These are phyloP conservation scores for Leccinum fuscescens DNA, from an alignment of 1,284 basidiomycete genomes.

Conservation along the genomic window DNA sequence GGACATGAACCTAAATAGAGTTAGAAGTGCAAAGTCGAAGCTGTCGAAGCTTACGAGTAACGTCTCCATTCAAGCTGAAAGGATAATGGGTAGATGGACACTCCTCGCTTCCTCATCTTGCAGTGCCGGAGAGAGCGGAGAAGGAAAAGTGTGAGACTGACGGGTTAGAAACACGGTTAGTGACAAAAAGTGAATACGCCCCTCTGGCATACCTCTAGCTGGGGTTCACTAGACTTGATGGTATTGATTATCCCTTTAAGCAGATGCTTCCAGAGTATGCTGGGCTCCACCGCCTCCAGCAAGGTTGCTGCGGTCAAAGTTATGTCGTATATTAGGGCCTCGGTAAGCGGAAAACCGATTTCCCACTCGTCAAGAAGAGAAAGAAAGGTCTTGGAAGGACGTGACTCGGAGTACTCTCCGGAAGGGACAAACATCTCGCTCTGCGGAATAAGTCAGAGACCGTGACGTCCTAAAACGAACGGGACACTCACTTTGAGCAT, in stretches of 20 bases:
- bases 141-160: slow-evolving; percentile 64
- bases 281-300: slow-evolving; percentile 91
- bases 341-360: slow-evolving; percentile 82
- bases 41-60: slow-evolving; percentile 47
- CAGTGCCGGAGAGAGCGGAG: slow-evolving; percentile 57
- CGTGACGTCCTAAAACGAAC: slow-evolving; percentile 26
- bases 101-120: slow-evolving; percentile 82
- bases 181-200: background rate
- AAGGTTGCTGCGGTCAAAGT: slow-evolving; percentile 87
- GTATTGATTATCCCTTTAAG: slow-evolving; percentile 55
- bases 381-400: slow-evolving; percentile 94
- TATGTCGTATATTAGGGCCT: slow-evolving; percentile 77
- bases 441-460: slow-evolving; percentile 34
- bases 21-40: slow-evolving; percentile 6
- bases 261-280: slow-evolving; percentile 82
- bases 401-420: slow-evolving; percentile 69
- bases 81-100: slow-evolving; percentile 79
- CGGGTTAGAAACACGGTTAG: slow-evolving; percentile 43
- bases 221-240: slow-evolving; percentile 42
- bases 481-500: slow-evolving; percentile 59
- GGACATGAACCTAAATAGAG: slow-evolving; percentile 39
- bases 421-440: slow-evolving; percentile 73
- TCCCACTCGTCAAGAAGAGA: slow-evolving; percentile 97
- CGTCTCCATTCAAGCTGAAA: slow-evolving; percentile 62
- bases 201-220: slow-evolving; percentile 44